Conservation (phyloP, 2,329 filamentous ascomycete species). For the Fusarium fracticaudum region DNA sequence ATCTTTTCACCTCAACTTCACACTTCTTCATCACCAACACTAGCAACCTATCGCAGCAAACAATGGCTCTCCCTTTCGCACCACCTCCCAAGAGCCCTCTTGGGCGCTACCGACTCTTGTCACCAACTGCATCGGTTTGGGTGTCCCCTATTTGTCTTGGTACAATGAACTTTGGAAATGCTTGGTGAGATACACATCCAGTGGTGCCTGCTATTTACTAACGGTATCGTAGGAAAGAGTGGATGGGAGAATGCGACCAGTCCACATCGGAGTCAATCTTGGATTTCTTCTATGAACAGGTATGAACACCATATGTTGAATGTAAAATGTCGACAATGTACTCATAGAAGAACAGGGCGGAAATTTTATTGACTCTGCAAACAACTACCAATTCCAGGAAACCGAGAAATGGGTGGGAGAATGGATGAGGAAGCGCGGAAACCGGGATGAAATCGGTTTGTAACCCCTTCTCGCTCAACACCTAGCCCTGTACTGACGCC, state of each 20-base stretch:
- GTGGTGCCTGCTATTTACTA: background rate
- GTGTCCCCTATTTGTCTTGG: constrained; percentile 76
- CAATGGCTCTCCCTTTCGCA: constrained; percentile 48
- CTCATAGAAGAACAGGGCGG: constrained; percentile 53
- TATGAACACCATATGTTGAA: constrained; percentile 18
- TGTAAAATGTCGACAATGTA: background rate
- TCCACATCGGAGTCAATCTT: constrained; percentile 70
- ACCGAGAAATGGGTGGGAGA: constrained; percentile 75
- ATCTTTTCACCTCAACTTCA: background rate
- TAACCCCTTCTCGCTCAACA: background rate
- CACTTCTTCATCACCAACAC: background rate
- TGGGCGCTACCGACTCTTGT: constrained; percentile 72
- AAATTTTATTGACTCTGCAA: constrained; percentile 79
- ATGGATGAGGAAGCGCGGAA: constrained; percentile 73
- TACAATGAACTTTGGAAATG: constrained; percentile 71
- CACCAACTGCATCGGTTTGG: constrained; percentile 70
- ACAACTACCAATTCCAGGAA: constrained; percentile 72
- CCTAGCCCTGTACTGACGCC: background rate
- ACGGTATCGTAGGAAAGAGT: constrained; percentile 53
- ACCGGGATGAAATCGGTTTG: constrained; percentile 71
- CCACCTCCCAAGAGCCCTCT: constrained; percentile 67
- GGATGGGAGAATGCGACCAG: constrained; percentile 73
- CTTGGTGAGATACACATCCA: constrained; percentile 50
- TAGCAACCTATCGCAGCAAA: background rate
- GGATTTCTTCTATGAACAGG: constrained; percentile 71